Evolutionary conservation across 257 asterid species (phyloP).

Genomic region (Ajuga chamaepitys): DNA sequence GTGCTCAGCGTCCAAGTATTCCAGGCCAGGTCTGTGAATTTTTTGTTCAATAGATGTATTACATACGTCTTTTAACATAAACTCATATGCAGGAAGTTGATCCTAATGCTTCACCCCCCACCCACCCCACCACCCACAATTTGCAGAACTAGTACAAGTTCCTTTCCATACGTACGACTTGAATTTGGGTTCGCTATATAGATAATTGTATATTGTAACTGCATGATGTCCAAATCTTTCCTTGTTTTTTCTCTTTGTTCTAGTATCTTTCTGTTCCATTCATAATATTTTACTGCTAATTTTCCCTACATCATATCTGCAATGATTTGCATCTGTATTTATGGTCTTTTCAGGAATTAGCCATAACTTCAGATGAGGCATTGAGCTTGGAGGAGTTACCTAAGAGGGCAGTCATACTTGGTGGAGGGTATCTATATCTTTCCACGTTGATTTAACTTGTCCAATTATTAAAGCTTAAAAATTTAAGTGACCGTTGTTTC

Average conservation of each 20-base stretch:
- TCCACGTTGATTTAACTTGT: neutral
- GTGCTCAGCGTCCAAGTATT: slow-evolving; percentile 74
- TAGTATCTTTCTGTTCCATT: neutral
- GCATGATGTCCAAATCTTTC: neutral
- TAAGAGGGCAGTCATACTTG: slow-evolving; percentile 73
- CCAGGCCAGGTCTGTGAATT: slow-evolving; percentile 69
- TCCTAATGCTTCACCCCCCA: neutral
- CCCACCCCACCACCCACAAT: too few species aligned
- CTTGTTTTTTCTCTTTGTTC: neutral
- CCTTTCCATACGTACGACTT: neutral
- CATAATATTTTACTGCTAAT: neutral
- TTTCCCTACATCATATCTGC: neutral
- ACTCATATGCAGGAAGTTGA: neutral
- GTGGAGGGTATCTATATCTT: slow-evolving; percentile 67
- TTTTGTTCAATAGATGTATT: neutral
- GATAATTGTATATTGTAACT: neutral
- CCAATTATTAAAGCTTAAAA: slow-evolving; percentile 4
- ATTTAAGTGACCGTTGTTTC: slow-evolving; percentile 5
- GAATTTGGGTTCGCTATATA: neutral
- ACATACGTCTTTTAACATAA: neutral
- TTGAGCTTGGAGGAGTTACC: slow-evolving; percentile 96
- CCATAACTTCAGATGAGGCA: slow-evolving; percentile 94
- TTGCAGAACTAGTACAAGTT: neutral
- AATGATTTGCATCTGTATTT: neutral
- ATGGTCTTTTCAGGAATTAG: slow-evolving; percentile 54